Conservation (phyloP, 176 grass and related monocot species). For the Musa itinerans region DNA sequence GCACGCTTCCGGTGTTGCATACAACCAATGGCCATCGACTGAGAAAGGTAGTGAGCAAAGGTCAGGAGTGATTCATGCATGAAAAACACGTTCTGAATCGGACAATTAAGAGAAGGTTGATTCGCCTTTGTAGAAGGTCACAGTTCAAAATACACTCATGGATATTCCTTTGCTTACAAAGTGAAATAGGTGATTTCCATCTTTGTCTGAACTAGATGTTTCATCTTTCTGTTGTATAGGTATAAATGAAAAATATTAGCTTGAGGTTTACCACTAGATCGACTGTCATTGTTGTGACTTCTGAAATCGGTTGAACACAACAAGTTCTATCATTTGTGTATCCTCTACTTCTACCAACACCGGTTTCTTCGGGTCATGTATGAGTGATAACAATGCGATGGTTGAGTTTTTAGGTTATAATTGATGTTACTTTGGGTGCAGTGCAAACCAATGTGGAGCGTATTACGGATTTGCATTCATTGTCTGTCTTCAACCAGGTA, state of each 20-base stretch:
- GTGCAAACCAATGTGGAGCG: no score
- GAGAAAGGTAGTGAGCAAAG: background rate
- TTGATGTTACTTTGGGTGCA: no score
- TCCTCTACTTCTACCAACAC: no score
- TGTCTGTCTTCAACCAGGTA: no score
- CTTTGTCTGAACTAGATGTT: background rate
- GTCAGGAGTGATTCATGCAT: background rate
- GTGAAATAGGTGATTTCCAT: background rate
- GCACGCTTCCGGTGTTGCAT: background rate
- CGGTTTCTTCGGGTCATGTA: no score
- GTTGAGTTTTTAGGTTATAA: no score
- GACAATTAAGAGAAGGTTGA: background rate
- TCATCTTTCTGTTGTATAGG: background rate
- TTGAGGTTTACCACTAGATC: background rate
- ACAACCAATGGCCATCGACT: constrained; percentile 1
- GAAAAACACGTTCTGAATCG: background rate
- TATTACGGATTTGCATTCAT: no score
- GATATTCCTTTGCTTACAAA: background rate
- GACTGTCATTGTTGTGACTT: background rate
- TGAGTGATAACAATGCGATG: no score
- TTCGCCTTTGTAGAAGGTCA: background rate
- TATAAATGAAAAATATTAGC: background rate
- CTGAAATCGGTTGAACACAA: background rate
- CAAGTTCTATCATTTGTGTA: no score
- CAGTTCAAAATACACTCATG: background rate